Evolutionary conservation across 768 basidiomycete species (phyloP).

Genomic region (Candolleomyces eurysporus): DNA sequence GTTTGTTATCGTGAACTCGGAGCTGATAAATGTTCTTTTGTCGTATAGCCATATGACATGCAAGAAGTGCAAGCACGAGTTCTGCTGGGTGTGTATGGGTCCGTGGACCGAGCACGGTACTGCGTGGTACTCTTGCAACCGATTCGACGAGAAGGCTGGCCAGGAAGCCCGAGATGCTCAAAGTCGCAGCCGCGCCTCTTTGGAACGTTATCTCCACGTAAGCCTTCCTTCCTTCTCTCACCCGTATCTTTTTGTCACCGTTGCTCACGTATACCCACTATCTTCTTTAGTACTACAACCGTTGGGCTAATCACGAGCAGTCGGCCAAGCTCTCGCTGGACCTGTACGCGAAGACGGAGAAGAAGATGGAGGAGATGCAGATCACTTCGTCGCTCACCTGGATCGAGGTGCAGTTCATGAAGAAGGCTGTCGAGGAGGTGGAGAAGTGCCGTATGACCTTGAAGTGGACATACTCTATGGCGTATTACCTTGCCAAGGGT

Average conservation of each 20-base stretch:
- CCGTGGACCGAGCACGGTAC: slow-evolving; percentile 98
- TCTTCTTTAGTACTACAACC: slow-evolving; percentile 87
- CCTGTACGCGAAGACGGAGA: slow-evolving; percentile 92
- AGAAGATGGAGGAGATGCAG: slow-evolving; percentile 99
- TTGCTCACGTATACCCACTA: background rate
- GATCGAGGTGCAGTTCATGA: slow-evolving; percentile 99
- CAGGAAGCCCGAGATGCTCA: slow-evolving; percentile 90
- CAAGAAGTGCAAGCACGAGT: slow-evolving; percentile 98
- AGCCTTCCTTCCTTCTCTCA: slow-evolving; percentile 26
- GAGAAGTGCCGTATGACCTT: slow-evolving; percentile 90
- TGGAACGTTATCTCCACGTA: slow-evolving; percentile 96
- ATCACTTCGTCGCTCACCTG: slow-evolving; percentile 87
- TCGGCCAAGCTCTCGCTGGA: slow-evolving; percentile 96
- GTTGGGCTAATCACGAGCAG: slow-evolving; percentile 99
- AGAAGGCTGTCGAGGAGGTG: slow-evolving; percentile 93
- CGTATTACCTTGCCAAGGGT: slow-evolving; percentile 87
- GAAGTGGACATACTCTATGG: slow-evolving; percentile 99
- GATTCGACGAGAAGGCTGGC: slow-evolving; percentile 91
- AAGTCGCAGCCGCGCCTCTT: slow-evolving; percentile 81
- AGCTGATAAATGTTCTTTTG: slow-evolving; percentile 88
- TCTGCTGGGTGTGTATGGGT: slow-evolving; percentile 99
- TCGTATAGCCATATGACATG: slow-evolving; percentile 93
- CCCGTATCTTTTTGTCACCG: background rate
- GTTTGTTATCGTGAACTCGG: slow-evolving; percentile 55
- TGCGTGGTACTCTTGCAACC: slow-evolving; percentile 96